Conservation (phyloP, 495 filamentous ascomycete species). For the Chaetomium tenue region DNA sequence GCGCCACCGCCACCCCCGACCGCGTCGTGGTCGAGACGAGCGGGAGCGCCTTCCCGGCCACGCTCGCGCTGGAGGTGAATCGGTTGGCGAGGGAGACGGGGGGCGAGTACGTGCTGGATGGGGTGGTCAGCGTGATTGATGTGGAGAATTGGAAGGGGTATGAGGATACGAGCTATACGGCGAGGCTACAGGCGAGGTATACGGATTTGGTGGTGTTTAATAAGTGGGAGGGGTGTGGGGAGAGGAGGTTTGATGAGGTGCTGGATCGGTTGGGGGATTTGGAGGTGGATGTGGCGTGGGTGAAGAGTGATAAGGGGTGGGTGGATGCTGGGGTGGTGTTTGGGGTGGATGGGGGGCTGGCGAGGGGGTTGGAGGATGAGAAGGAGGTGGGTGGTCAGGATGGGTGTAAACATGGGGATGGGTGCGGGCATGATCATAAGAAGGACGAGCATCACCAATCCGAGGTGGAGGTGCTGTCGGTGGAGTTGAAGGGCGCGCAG, state of each 20-base stretch:
- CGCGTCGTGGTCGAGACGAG: constrained; percentile 91
- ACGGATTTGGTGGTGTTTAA: constrained; percentile 94
- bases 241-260: constrained; percentile 74
- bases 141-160: constrained; percentile 98
- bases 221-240: constrained; percentile 81
- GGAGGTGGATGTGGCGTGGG: constrained; percentile 73
- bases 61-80: constrained; percentile 90
- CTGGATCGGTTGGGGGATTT: constrained; percentile 83
- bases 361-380: constrained; percentile 53
- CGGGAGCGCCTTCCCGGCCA: constrained; percentile 85
- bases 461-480: constrained; percentile 86
- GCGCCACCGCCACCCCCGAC: constrained; percentile 60
- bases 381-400: constrained; percentile 6
- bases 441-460: constrained; percentile 59
- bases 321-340: constrained; percentile 76
- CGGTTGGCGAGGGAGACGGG: constrained; percentile 63
- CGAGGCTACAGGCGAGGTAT: constrained; percentile 80
- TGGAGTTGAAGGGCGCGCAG: constrained; percentile 53
- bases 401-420: constrained; percentile 29
- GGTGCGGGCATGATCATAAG: constrained; percentile 32
- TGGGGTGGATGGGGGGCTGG: constrained; percentile 80
- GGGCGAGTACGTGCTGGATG: constrained; percentile 73
- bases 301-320: constrained; percentile 73
- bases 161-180: constrained; percentile 84
- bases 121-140: constrained; percentile 89